Evolutionary conservation across 139 green algal genomes (phyloP).

Genomic region (Deuterostichococcus epilithicus): DNA sequence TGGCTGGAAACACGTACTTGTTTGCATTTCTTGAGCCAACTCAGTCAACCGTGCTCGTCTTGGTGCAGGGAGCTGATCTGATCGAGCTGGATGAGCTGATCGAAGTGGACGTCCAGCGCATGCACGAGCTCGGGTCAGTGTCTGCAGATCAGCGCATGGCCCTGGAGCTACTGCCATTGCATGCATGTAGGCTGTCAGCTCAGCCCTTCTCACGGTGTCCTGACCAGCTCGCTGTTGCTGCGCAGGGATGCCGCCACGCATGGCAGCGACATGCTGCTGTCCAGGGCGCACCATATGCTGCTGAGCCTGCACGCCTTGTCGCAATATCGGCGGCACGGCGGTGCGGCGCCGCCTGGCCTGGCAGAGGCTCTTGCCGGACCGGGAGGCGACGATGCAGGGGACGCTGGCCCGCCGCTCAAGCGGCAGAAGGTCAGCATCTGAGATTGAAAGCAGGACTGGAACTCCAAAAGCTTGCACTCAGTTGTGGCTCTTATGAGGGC

Average conservation of each 20-base stretch:
- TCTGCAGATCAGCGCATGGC: not conserved
- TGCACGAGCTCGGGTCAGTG: not conserved
- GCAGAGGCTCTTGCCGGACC: not conserved
- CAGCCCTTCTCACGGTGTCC: not conserved
- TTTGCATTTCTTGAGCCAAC: too few species aligned
- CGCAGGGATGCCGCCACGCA: not conserved
- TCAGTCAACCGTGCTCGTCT: not conserved
- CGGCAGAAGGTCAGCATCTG: not conserved
- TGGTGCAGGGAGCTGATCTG: not conserved
- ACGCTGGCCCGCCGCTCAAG: not conserved
- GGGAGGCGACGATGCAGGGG: too few species aligned
- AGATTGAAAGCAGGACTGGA: not conserved
- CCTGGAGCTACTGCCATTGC: not conserved
- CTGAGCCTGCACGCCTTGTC: slow-evolving; percentile 19
- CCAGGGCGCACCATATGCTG: slow-evolving; percentile 12
- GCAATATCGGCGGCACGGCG: slow-evolving; percentile 4
- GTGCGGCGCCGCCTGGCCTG: not conserved
- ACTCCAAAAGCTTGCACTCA: too few species aligned
- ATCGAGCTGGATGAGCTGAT: not conserved
- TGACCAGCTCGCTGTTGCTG: not conserved
- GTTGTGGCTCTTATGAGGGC: too few species aligned
- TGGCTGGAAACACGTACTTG: too few species aligned
- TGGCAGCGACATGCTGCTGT: not conserved
- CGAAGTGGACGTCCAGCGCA: not conserved
- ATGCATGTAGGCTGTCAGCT: not conserved